Percentiles rank a stretch among this genome's conserved stretches.
These are phyloP conservation scores for Amphichorda felina DNA, from an alignment of 2,329 filamentous ascomycete species.

Conservation along the genomic window DNA sequence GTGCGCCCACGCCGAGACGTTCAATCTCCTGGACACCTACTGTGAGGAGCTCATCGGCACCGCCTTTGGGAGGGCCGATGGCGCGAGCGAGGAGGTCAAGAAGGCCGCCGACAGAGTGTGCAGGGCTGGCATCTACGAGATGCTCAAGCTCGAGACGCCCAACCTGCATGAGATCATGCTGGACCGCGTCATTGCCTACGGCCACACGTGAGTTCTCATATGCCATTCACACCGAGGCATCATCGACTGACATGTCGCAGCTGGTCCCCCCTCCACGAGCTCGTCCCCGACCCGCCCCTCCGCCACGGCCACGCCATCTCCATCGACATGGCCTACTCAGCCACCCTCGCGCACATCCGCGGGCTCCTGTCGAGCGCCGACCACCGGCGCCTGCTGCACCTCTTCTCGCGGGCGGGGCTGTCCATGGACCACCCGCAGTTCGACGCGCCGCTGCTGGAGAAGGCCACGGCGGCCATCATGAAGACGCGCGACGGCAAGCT, in stretches of 20 bases:
- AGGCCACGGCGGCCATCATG: conserved; percentile 55
- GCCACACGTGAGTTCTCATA: conserved; percentile 43
- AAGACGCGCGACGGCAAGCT: conserved; percentile 60
- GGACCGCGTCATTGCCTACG: conserved; percentile 62
- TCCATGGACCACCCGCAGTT: conserved; percentile 62
- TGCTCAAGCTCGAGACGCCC: conserved; percentile 62
- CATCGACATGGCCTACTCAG: conserved; percentile 66
- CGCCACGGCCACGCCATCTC: conserved; percentile 65
- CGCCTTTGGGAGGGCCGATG: conserved; percentile 51
- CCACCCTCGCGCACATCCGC: conserved; percentile 53
- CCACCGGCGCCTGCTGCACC: conserved; percentile 47
- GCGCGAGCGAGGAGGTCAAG: conserved; percentile 40
- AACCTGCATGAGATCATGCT: conserved; percentile 64
- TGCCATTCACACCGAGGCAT: background rate
- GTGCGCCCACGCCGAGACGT: conserved; percentile 54
- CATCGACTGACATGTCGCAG: conserved; percentile 14
- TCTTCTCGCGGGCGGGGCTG: conserved; percentile 59
- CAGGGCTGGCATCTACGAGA: conserved; percentile 57
- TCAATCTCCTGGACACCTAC: conserved; percentile 55
- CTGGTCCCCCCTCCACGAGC: conserved; percentile 62
- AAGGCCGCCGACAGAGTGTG: conserved; percentile 56
- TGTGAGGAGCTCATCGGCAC: conserved; percentile 56
- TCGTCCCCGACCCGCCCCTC: conserved; percentile 55
- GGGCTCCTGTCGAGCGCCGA: conserved; percentile 48
- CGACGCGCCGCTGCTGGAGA: conserved; percentile 51